Percentiles rank a stretch among this genome's conserved stretches.
These are phyloP conservation scores for Amesomyces nigricolor DNA, from an alignment of 2,329 filamentous ascomycete genomes.

Conservation along the genomic window DNA sequence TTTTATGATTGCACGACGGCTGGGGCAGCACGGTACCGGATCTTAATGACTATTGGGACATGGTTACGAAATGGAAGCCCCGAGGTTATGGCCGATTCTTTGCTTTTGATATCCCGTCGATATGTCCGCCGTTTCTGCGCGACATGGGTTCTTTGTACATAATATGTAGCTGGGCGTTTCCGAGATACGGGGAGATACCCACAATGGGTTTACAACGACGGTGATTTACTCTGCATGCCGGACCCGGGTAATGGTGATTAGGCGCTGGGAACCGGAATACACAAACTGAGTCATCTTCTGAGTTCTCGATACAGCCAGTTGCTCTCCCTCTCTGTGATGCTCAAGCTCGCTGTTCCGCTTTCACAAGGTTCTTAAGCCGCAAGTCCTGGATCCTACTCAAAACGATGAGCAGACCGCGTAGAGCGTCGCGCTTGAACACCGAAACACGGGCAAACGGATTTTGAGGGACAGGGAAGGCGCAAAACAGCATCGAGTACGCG, in stretches of 20 bases:
- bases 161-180: slow-evolving; percentile 18
- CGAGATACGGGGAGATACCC: slow-evolving; percentile 22
- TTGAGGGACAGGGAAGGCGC: too few species aligned
- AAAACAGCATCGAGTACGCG: too few species aligned
- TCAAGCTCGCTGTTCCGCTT: too few species aligned
- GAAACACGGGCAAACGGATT: too few species aligned
- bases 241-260: slow-evolving; percentile 10
- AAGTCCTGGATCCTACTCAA: too few species aligned
- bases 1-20: slow-evolving; percentile 19
- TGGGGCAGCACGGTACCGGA: slow-evolving; percentile 17
- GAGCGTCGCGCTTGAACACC: too few species aligned
- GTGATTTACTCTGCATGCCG: slow-evolving; percentile 1
- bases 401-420: too few species aligned
- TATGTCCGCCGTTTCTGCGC: slow-evolving; percentile 14
- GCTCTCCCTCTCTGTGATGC: background rate
- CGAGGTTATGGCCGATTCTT: slow-evolving; percentile 13
- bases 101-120: slow-evolving; percentile 19
- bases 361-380: too few species aligned
- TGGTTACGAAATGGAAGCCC: slow-evolving; percentile 14
- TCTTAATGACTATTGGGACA: slow-evolving; percentile 24
- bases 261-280: background rate
- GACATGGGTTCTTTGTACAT: slow-evolving; percentile 23
- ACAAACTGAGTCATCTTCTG: background rate
- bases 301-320: background rate
- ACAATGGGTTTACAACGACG: slow-evolving; percentile 13